These are phyloP conservation scores for Lojkania enalia DNA, from an alignment of 2,329 filamentous ascomycete genomes.

Conservation along the genomic window DNA sequence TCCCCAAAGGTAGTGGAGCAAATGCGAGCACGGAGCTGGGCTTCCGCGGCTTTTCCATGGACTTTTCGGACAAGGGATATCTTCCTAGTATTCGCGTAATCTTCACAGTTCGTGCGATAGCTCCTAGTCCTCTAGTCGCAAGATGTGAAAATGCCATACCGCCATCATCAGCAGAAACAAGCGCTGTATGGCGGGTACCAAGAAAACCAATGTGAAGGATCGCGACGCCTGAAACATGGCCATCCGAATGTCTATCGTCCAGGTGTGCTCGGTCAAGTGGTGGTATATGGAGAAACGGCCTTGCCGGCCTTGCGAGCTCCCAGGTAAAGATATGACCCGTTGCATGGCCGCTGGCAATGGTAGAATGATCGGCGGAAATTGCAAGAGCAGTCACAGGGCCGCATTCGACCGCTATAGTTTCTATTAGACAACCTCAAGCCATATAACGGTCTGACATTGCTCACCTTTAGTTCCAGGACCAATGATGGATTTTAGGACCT, in stretches of 20 bases:
- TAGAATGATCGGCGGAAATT: slow-evolving; percentile 90
- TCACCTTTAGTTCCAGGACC: slow-evolving; percentile 87
- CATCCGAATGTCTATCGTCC: slow-evolving; percentile 71
- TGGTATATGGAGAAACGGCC: slow-evolving; percentile 85
- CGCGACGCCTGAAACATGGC: slow-evolving; percentile 76
- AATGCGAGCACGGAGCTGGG: slow-evolving; percentile 95
- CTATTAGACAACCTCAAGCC: slow-evolving; percentile 31
- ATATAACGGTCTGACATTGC: slow-evolving; percentile 16
- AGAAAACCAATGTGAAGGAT: slow-evolving; percentile 94
- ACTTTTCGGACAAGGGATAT: slow-evolving; percentile 74
- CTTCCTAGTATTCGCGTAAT: slow-evolving; percentile 88
- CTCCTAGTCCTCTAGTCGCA: slow-evolving; percentile 85
- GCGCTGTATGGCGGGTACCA: slow-evolving; percentile 87
- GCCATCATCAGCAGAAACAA: slow-evolving; percentile 90
- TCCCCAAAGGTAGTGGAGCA: slow-evolving; percentile 87
- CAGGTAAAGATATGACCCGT: slow-evolving; percentile 95
- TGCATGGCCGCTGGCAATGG: slow-evolving; percentile 85
- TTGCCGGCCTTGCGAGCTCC: slow-evolving; percentile 81
- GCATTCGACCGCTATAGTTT: slow-evolving; percentile 76
- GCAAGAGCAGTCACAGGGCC: slow-evolving; percentile 85
- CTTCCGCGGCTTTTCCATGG: slow-evolving; percentile 70
- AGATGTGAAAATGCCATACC: slow-evolving; percentile 99
- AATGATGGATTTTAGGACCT: slow-evolving; percentile 91
- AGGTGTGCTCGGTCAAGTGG: slow-evolving; percentile 70
- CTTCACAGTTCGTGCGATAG: slow-evolving; percentile 82